phyloP scores from a whole-genome alignment of 2,329 filamentous ascomycete species.

The Endothia cerciana region DNA sequence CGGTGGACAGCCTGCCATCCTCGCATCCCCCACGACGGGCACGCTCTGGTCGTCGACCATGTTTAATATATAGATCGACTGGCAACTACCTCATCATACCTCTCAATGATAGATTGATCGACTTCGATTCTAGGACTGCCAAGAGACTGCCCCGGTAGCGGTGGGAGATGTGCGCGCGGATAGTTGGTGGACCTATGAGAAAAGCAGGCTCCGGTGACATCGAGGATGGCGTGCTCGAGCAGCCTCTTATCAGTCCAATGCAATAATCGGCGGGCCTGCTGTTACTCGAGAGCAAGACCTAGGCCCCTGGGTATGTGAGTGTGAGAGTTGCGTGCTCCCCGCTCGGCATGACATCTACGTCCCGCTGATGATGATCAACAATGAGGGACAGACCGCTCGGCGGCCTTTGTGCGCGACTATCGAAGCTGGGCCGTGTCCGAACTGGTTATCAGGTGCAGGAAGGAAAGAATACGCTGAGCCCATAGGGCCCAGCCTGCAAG shows the following conservation, averaged over 20 bases:
- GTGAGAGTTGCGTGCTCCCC: conserved; percentile 12
- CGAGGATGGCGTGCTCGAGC: background rate
- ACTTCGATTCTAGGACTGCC: background rate
- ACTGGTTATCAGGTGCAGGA: background rate
- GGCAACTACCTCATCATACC: no score
- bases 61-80: no score
- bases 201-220: background rate
- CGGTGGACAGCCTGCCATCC: no score
- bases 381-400: background rate
- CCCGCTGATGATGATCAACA: conserved; percentile 11
- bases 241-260: background rate
- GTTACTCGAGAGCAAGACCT: background rate
- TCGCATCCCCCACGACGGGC: no score
- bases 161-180: background rate
- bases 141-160: background rate
- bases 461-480: background rate
- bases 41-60: no score
- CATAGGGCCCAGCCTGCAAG: background rate
- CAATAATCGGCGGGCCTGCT: background rate
- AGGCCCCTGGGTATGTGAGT: no score
- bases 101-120: background rate
- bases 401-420: background rate
- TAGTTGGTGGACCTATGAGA: background rate
- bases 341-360: conserved; percentile 9
- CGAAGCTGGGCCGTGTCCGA: background rate